Base-by-base conservation (phyloP, 1,284 basidiomycete genomes). In the Cryptococcus depauperatus region DNA sequence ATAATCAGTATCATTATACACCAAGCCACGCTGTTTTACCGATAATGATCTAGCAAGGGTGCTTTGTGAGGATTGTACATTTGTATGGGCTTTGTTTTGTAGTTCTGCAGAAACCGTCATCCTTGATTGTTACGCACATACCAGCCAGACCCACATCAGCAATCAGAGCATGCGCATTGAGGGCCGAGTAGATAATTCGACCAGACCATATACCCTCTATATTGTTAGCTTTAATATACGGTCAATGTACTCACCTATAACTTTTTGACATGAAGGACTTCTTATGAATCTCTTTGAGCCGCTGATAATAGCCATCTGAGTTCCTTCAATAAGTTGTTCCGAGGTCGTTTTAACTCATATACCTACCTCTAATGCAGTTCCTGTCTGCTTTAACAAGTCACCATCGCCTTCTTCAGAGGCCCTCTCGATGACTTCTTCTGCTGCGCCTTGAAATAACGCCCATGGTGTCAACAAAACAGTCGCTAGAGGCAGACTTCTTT, bases 31-130 rank as follows among this genome's bases (percentile, higher is more conserved):
- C 35, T n/a, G 48, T 30, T 75, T 37, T 48, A 84, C 84, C 87
- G 80, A 59, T 93, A 91, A 67, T 96, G 91, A 63, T 96, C 90
- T 4, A 96, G 77, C 22, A 95, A 68, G 10, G 91, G 89, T 0
- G 91, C 90, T 62, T 82, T 88, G 62, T 88, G 82, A 1, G 91
- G 91, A 62, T 96, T 89, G 68, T 95, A 95, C 59, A 93, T 85
- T 68, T 91, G 86, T 29, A 95, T 80, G 1, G 91, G 89, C 27
- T 80, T 86, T 42, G 83, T 79, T 73, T 95, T 95, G 72, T 95
- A 96, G 30, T 85, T 91, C 85, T 93, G 61, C 16, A 39, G 46
- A 30, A 22, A 23, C 32, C 14, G 37, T 44, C 40, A 51, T 50
- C n/a, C 37, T 14, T 37, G 35, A 8, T 21, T 37, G 18, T 37